Evolutionary conservation across 306 rosid species (phyloP), one percentile per base, ranked within the genome.

Genomic region (Rosa multiflora): DNA sequence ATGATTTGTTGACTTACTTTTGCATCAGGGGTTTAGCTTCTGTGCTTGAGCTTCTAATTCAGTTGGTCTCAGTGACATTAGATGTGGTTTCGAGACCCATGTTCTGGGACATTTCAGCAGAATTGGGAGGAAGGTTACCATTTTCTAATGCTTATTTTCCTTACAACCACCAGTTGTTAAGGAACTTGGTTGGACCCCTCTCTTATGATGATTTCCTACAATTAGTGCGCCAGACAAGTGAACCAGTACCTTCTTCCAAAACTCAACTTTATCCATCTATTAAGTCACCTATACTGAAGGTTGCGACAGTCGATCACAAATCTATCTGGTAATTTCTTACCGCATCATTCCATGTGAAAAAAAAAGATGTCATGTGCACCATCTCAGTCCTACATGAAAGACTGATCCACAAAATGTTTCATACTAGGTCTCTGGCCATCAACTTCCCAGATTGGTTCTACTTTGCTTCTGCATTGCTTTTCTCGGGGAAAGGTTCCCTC

Each of bases 391-490:
- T 63, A 29, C 46, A 9, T 39, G 59, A 49, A 47, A 55, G 67
- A 47, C 72, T 83, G 39, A 61, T 73, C 64, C 67, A 52, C 37
- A 74, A 17, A 7, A 68, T 64, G 72, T 80, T 83, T 48, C 76
- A 49, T 76, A 13, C 46, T 83, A 86, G 89, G 86, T 81, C 80
- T 53, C 72, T 80, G 56, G 88, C 86, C 70, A 85, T 85, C 79
- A 79, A 67, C 84, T 85, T 85, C 71, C 88, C 86, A 4, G 71
- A 72, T 51, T 85, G 89, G 89, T 82, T 80, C 55, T 80, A 68
- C 66, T 80, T 73, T 69, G 89, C 89, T 64, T 86, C 86, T 74
- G 44, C 72, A 26, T 47, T 86, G 67, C 88, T 85, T 44, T 83
- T 83, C 78, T 68, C 75, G 0, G 79, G 47, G 72, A 59, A 71